phyloP scores from a whole-genome alignment of 306 rosid species.

The Sphenostylis stenocarpa region DNA sequence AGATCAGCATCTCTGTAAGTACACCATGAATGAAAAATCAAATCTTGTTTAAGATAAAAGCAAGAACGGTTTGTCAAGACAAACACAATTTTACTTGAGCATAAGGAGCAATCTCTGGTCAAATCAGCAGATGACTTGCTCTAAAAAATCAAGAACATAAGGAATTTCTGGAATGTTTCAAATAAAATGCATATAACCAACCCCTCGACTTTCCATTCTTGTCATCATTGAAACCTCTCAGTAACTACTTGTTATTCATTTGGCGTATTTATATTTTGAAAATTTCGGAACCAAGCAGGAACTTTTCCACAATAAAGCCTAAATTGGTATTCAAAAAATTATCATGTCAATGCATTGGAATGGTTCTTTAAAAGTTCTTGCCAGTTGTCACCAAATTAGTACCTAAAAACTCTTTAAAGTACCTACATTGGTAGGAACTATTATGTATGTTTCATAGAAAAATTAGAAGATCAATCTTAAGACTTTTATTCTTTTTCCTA shows the following conservation, averaged over 20 bases:
- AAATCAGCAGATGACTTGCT: no score
- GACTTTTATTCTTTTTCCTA: neutral
- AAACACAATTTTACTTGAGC: no score
- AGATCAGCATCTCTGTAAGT: slow-evolving; percentile 61
- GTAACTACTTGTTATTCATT: neutral
- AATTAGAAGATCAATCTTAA: neutral
- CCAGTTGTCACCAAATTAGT: neutral
- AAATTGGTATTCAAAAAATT: neutral
- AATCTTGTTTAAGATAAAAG: no score
- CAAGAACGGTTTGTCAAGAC: no score
- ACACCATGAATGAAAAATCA: no score
- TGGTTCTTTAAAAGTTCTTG: neutral
- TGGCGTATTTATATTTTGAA: neutral
- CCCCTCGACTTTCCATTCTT: neutral
- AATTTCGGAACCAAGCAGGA: neutral
- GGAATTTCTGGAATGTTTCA: neutral
- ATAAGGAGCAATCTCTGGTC: no score
- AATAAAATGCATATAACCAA: neutral
- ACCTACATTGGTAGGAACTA: no score
- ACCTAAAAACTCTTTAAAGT: neutral
- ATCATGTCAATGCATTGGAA: neutral
- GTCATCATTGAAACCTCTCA: neutral
- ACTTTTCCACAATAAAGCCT: neutral
- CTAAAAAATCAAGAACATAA: no score
- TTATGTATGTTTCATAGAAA: neutral